phyloP scores from a whole-genome alignment of 2,329 filamentous ascomycete genomes.

The Clarireedia paspali region DNA sequence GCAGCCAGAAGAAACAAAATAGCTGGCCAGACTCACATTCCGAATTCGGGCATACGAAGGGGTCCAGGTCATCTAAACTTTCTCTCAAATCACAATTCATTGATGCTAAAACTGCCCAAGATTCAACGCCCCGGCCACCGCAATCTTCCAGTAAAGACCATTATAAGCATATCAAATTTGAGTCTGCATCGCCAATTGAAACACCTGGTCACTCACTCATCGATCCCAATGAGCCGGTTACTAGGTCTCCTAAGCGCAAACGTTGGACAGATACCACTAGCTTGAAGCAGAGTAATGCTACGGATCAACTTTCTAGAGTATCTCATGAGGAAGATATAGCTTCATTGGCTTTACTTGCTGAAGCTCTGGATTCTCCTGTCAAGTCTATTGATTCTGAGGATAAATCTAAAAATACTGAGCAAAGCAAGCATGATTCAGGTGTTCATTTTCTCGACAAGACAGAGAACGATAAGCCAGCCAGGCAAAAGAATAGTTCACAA shows the following conservation, averaged over 20 bases:
- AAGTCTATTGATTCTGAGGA: background rate
- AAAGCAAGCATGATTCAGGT: constrained; percentile 6
- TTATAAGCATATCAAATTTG: constrained; percentile 3
- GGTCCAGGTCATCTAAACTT: background rate
- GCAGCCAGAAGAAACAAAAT: background rate
- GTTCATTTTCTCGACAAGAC: background rate
- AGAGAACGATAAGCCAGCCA: background rate
- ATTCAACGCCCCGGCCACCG: background rate
- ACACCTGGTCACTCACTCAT: background rate
- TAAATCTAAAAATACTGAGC: background rate
- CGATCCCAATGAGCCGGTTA: background rate
- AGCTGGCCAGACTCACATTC: background rate
- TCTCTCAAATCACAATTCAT: background rate
- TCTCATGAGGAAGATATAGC: constrained; percentile 19
- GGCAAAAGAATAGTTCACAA: background rate
- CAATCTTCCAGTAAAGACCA: background rate
- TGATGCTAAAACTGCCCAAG: background rate
- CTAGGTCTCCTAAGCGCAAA: background rate
- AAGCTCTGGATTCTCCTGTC: constrained; percentile 10
- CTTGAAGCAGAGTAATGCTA: constrained; percentile 1
- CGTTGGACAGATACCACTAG: background rate
- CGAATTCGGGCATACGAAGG: background rate
- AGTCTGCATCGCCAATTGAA: background rate
- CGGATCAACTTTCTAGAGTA: constrained; percentile 10
- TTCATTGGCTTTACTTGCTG: constrained; percentile 15